Conservation (phyloP, 768 basidiomycete genomes). For the Boletus reticuloceps region DNA sequence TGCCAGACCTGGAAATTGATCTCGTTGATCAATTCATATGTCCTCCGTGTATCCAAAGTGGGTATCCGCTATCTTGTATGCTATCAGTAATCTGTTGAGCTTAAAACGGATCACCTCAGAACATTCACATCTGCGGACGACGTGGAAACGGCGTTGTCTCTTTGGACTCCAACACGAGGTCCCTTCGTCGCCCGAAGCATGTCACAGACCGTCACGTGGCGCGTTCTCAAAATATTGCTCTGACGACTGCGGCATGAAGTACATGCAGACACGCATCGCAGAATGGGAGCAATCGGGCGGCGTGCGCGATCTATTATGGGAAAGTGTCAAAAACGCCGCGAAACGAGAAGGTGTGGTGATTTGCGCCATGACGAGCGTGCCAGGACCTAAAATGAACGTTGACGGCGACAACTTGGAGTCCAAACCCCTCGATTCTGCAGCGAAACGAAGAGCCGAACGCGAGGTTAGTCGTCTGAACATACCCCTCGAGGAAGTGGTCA, state of each 20-base stretch:
- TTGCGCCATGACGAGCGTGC: slow-evolving; percentile 34
- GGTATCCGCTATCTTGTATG: slow-evolving; percentile 30
- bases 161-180: slow-evolving; percentile 62
- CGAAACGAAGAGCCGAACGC: slow-evolving; percentile 50
- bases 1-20: slow-evolving; percentile 79
- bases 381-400: slow-evolving; percentile 23
- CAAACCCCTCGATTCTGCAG: slow-evolving; percentile 29
- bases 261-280: slow-evolving; percentile 63
- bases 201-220: slow-evolving; percentile 78
- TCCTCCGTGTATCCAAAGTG: slow-evolving; percentile 74
- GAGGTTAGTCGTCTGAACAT: slow-evolving; percentile 54
- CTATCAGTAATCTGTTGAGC: background rate
- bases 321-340: slow-evolving; percentile 65
- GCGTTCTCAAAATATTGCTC: slow-evolving; percentile 91
- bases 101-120: slow-evolving; percentile 37
- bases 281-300: slow-evolving; percentile 63
- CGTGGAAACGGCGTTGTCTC: slow-evolving; percentile 80
- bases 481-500: slow-evolving; percentile 56
- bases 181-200: slow-evolving; percentile 62
- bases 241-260: slow-evolving; percentile 78
- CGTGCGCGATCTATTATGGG: slow-evolving; percentile 66
- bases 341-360: slow-evolving; percentile 71
- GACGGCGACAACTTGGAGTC: slow-evolving; percentile 4
- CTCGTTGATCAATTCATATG: slow-evolving; percentile 93
- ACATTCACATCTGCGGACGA: slow-evolving; percentile 61